Percentiles rank a stretch among this genome's conserved stretches.
These are phyloP conservation scores for Solanum clarkiae DNA, from an alignment of 257 asterid species.

Conservation along the genomic window DNA sequence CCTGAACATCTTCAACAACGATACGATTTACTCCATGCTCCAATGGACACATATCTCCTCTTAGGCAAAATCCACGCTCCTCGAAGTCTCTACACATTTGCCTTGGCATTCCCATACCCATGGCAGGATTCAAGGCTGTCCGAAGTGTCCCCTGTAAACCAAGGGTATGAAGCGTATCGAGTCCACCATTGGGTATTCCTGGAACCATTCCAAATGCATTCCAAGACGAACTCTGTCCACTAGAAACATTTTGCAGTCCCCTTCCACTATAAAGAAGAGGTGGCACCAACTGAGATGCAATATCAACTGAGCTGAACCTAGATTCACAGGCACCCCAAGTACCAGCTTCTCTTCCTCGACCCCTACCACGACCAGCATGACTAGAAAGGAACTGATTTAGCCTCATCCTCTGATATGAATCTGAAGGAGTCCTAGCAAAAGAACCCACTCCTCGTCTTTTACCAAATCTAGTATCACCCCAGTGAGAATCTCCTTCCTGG, in stretches of 20 bases:
- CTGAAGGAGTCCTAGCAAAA: constrained; percentile 53
- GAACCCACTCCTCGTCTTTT: constrained; percentile 47
- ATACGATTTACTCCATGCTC: constrained; percentile 97
- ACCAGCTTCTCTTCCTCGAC: constrained; percentile 64
- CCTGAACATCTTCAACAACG: constrained; percentile 99
- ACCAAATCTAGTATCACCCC: constrained; percentile 52
- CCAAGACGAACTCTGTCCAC: constrained; percentile 52
- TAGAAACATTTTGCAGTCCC: constrained; percentile 51
- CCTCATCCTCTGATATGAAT: constrained; percentile 45
- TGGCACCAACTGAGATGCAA: constrained; percentile 55
- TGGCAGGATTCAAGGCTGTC: constrained; percentile 49
- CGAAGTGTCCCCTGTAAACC: constrained; percentile 63
- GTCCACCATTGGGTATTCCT: constrained; percentile 67
- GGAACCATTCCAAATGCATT: constrained; percentile 75
- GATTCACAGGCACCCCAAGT: constrained; percentile 64
- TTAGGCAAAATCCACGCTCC: constrained; percentile 97
- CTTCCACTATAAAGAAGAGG: constrained; percentile 64
- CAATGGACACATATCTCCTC: constrained; percentile 99
- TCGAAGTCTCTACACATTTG: constrained; percentile 95
- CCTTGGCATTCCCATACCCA: constrained; percentile 58
- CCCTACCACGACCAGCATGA: constrained; percentile 49
- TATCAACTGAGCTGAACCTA: constrained; percentile 64
- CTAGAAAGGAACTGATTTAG: constrained; percentile 42
- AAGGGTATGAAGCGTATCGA: constrained; percentile 66
- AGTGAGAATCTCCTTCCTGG: constrained; percentile 53